A percentile compares a stretch with the other conserved stretches of the same genome.
phyloP scores from a whole-genome alignment of 257 asterid species.

The Solanum bukasovii region DNA sequence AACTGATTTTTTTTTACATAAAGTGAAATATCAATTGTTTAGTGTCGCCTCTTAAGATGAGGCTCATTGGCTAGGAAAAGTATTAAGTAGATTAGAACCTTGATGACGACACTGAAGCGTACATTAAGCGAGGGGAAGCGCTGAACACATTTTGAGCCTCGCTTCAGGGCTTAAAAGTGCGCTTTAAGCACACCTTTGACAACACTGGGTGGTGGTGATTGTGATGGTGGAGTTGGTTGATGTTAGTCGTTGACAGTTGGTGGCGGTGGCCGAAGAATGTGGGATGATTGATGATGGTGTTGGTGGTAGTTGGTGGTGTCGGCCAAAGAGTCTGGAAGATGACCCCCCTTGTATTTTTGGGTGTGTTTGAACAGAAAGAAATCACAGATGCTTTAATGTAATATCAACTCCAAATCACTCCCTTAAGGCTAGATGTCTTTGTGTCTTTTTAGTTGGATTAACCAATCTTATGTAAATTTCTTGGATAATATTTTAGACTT shows the following conservation, averaged over 20 bases:
- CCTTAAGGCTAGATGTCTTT: not conserved
- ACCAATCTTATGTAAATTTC: not conserved
- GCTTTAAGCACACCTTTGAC: not conserved
- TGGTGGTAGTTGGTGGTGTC: not conserved
- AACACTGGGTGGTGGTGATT: not conserved
- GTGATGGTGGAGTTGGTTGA: not conserved
- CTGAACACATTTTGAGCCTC: not conserved
- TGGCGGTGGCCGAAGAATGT: not conserved
- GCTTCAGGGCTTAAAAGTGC: not conserved
- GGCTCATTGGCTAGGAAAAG: not conserved
- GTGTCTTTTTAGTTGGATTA: not conserved
- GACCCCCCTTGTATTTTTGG: not conserved
- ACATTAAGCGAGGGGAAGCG: not conserved
- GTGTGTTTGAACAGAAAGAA: not conserved
- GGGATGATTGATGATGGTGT: not conserved
- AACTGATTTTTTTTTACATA: not conserved
- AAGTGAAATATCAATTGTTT: not conserved
- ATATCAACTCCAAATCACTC: not conserved
- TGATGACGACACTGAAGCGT: not conserved
- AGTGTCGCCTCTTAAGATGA: not conserved
- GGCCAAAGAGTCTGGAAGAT: not conserved
- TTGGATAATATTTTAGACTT: not conserved
- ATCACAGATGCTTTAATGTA: not conserved
- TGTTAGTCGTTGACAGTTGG: not conserved
- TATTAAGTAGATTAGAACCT: not conserved